Percentiles rank a stretch among this genome's conserved stretches.
phyloP scores from a whole-genome alignment of 352 stramenopile genomes.

The Phytophthora pinifolia region DNA sequence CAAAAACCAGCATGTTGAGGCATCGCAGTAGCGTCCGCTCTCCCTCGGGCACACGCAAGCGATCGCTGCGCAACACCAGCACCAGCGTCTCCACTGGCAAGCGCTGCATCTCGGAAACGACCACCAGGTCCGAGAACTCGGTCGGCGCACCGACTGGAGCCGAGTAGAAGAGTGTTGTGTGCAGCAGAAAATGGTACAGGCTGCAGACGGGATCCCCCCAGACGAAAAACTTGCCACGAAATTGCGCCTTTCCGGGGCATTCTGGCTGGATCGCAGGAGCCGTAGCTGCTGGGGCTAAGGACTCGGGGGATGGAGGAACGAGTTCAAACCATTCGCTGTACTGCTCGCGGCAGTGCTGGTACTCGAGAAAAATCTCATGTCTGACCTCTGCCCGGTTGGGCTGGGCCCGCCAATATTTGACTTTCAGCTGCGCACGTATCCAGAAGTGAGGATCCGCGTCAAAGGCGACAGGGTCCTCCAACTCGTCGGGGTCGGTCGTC shows the following conservation, averaged over 20 bases:
- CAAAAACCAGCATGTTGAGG: conserved; percentile 49
- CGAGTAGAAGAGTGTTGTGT: conserved; percentile 65
- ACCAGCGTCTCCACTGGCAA: conserved; percentile 65
- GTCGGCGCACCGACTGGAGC: conserved; percentile 27
- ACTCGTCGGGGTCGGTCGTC: conserved; percentile 18
- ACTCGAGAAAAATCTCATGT: conserved; percentile 33
- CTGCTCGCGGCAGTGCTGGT: conserved; percentile 33
- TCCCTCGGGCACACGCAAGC: conserved; percentile 51
- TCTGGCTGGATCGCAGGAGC: conserved; percentile 19
- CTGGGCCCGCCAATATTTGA: conserved; percentile 33
- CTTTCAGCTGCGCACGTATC: conserved; percentile 40
- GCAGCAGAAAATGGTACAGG: conserved; percentile 67
- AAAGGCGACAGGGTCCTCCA: conserved; percentile 10
- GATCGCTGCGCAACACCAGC: conserved; percentile 60
- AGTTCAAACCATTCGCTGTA: conserved; percentile 37
- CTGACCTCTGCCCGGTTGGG: conserved; percentile 12
- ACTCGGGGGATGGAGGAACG: conserved; percentile 20
- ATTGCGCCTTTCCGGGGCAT: conserved; percentile 17
- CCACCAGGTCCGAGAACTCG: conserved; percentile 29
- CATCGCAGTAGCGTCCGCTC: conserved; percentile 50
- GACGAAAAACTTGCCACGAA: conserved; percentile 38
- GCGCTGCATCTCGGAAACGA: conserved; percentile 41
- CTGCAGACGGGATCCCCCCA: conserved; percentile 69
- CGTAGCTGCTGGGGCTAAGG: conserved; percentile 10
- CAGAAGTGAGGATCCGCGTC: conserved; percentile 30